A percentile compares a stretch with the other conserved stretches of the same genome.
These are phyloP conservation scores for Orobanche coerulescens DNA, from an alignment of 257 asterid genomes.

Conservation along the genomic window DNA sequence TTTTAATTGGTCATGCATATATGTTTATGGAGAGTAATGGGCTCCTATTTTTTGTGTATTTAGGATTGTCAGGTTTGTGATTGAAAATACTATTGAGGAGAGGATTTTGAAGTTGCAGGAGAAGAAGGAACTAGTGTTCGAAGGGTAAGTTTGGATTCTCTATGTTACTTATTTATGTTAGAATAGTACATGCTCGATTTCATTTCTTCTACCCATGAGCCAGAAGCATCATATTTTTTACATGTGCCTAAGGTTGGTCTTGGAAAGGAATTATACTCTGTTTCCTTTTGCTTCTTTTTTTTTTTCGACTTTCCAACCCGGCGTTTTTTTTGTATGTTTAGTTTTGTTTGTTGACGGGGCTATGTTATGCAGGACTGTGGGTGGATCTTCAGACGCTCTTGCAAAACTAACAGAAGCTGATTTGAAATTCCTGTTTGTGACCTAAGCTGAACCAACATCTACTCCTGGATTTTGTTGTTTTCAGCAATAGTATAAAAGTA, in stretches of 20 bases:
- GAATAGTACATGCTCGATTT: no score
- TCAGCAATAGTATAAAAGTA: neutral
- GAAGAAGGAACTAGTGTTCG: conserved; percentile 94
- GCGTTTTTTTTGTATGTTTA: neutral
- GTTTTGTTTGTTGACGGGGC: neutral
- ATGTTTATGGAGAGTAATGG: neutral
- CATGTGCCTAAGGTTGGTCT: neutral
- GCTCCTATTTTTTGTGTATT: conserved; percentile 6
- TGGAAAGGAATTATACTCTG: neutral
- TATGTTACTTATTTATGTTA: no score
- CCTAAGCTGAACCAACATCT: conserved; percentile 24
- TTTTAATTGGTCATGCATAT: neutral
- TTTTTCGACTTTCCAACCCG: neutral
- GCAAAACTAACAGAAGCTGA: conserved; percentile 83
- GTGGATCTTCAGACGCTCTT: conserved; percentile 77
- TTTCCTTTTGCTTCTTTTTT: neutral
- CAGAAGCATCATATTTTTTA: neutral
- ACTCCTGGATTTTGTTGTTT: neutral
- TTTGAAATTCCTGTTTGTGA: conserved; percentile 65
- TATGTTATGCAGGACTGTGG: conserved; percentile 61
- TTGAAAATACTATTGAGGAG: conserved; percentile 83
- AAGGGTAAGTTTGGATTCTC: conserved; percentile 55
- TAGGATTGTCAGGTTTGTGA: conserved; percentile 84
- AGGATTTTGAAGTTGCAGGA: conserved; percentile 86
- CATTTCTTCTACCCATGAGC: no score